Base-by-base conservation (phyloP, 2,329 filamentous ascomycete genomes). In the Aureobasidium sp. region DNA sequence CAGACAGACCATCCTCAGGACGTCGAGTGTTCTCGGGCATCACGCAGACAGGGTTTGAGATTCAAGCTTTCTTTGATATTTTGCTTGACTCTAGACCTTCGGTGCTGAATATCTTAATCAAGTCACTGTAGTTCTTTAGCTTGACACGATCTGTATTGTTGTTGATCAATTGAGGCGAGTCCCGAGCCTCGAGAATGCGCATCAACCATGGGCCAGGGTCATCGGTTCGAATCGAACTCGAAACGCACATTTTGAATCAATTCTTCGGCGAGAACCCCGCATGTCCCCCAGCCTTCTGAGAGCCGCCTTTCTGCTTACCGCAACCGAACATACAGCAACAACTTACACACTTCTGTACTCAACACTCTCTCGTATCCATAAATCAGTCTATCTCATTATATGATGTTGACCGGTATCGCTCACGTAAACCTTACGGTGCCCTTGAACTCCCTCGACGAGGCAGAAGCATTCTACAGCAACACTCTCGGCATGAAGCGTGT, bases 381-480 rank as follows among this genome's bases (percentile, higher is more conserved):
- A 9, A 4, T 3, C 7, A 8, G 1, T 1, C 8, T 32, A 9
- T 11, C 21, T 21, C 5, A 11, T 1, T 9, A 9, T 10, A 52
- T n/a, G 8, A 52, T 82, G 77, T 83, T 85, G 67, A 74, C 77
- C 41, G 79, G 80, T 39, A 73, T 85, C 57, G 79, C 80, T 3
- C 82, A 85, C 71, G 74, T 86, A 63, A 86, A 86, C 68, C 74
- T 86, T 50, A 77, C 80, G n/a, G 80, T 86, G 10, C 82, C 83
- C 0, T 68, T 69, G 0, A 79, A 76, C 61, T 83, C 81, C 0
- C 75, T 86, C 36, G 72, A 76, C 25, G 73, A 76, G 11, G 83
- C 83, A 2, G 71, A 75, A 25, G 75, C 74, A 10, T 86, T 86
- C 72, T 86, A 86, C 71, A 77, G 72, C 61, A 68, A 71, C 1